Conservation (phyloP, 768 basidiomycete species). For the Megacollybia marginata region DNA sequence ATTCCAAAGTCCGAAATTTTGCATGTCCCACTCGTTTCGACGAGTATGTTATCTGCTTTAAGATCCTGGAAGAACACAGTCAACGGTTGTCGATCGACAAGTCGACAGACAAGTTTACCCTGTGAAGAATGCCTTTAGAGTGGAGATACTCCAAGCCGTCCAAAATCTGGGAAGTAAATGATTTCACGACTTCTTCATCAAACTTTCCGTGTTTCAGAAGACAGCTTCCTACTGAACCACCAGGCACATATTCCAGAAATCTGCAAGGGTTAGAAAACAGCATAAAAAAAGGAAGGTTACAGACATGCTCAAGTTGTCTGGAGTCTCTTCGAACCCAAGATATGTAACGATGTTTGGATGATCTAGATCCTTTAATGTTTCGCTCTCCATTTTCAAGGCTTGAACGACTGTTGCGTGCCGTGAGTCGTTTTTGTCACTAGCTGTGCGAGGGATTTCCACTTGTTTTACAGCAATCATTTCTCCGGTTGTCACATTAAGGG, state of each 20-base stretch:
- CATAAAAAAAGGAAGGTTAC: slow-evolving; percentile 20
- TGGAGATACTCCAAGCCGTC: slow-evolving; percentile 91
- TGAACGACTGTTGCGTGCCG: slow-evolving; percentile 83
- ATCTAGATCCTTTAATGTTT: slow-evolving; percentile 92
- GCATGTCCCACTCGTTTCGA: slow-evolving; percentile 86
- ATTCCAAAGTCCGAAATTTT: slow-evolving; percentile 99
- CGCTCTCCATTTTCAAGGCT: slow-evolving; percentile 91
- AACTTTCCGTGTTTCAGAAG: slow-evolving; percentile 90
- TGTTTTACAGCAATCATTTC: slow-evolving; percentile 99
- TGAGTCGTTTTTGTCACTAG: slow-evolving; percentile 84
- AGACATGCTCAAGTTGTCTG: slow-evolving; percentile 85
- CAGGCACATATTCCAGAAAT: slow-evolving; percentile 98
- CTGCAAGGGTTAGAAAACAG: slow-evolving; percentile 31
- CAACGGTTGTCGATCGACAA: slow-evolving; percentile 3
- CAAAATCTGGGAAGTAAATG: slow-evolving; percentile 88
- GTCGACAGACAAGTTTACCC: slow-evolving; percentile 32
- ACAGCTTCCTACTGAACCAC: slow-evolving; percentile 90
- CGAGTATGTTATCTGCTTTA: slow-evolving; percentile 97
- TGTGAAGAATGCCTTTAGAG: slow-evolving; percentile 83
- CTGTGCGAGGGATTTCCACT: slow-evolving; percentile 89
- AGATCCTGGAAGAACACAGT: slow-evolving; percentile 53
- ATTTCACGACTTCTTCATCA: slow-evolving; percentile 85
- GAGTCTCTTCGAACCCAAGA: slow-evolving; percentile 89
- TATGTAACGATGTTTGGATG: slow-evolving; percentile 98
- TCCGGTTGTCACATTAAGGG: slow-evolving; percentile 90